These are phyloP conservation scores for Pleurotus eryngii DNA, from an alignment of 768 basidiomycete species.

Conservation along the genomic window DNA sequence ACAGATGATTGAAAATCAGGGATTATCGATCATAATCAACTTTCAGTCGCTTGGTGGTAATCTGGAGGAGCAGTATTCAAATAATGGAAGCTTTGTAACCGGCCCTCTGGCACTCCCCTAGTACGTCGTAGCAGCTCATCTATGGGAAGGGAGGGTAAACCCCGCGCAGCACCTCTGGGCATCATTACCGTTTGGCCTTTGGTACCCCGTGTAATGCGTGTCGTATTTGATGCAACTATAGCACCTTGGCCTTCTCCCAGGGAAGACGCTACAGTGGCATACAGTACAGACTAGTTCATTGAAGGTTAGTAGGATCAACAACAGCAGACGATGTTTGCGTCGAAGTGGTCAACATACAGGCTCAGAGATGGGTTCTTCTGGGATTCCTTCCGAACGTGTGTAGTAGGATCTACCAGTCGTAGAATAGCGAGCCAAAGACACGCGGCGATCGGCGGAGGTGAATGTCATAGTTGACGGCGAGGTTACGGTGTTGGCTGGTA, in stretches of 20 bases:
- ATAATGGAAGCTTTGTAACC: constrained; percentile 9
- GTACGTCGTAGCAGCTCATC: constrained; percentile 1
- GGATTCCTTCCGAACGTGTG: background rate
- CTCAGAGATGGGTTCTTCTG: background rate
- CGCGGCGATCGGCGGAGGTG: background rate
- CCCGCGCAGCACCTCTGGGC: background rate
- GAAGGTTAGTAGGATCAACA: background rate
- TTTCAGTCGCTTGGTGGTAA: constrained; percentile 11
- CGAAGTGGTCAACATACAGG: too few species aligned
- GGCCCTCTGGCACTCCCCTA: constrained; percentile 1
- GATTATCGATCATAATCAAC: too few species aligned
- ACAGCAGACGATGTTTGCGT: too few species aligned
- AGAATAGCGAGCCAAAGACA: background rate
- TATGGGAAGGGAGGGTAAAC: constrained; percentile 2
- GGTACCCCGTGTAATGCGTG: too few species aligned
- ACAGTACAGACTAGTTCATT: background rate
- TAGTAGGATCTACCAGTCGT: background rate
- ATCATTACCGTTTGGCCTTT: constrained; percentile 1
- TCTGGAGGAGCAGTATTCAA: constrained; percentile 5
- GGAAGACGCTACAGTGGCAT: background rate
- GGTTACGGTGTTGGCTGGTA: background rate
- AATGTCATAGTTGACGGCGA: background rate
- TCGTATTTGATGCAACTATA: background rate
- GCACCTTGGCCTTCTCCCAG: background rate
- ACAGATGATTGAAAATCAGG: too few species aligned